Evolutionary conservation across 495 filamentous ascomycete genomes (phyloP), one percentile per base, ranked within the genome.

Genomic region (Penicillium argentinense): DNA sequence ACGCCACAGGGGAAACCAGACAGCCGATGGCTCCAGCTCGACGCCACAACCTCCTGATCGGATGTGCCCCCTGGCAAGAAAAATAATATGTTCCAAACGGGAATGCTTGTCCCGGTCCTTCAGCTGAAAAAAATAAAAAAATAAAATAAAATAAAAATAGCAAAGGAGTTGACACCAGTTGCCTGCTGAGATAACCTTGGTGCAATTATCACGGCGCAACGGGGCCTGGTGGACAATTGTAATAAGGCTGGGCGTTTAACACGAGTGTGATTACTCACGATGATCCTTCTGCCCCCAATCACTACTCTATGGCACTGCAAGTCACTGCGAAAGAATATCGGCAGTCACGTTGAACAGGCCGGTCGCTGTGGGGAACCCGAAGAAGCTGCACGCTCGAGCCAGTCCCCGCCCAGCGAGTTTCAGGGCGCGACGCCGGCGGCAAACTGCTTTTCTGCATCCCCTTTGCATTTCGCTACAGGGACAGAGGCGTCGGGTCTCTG

Each of bases 401-500:
- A 39, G 21, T 41, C 37, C 41, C 37, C 17, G 18, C 17, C 30
- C 13, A 18, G 39, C 8, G 13, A 24, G 36, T 44, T 13, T 49
- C 24, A 54, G 45, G 49, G 54, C 54, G 54, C 39, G 44, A 57
- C 54, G 54, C 54, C 41, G 45, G 53, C 48, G 53, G 29, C 49
- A 53, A 45, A 23, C 16, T 19, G 29, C 16, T 9, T 45, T 44
- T 26, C 38, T 16, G 27, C 21, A 14, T 3, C 17, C n/a, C 14
- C 17, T 33, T 33, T 33, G 29, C n/a, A n/a, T n/a, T n/a, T n/a
- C n/a, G n/a, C n/a, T n/a, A n/a, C n/a, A n/a, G n/a, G n/a, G n/a
- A n/a, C n/a, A n/a, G n/a, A n/a, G n/a, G n/a, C n/a, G n/a, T n/a
- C n/a, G n/a, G n/a, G n/a, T n/a, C n/a, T n/a, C n/a, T n/a, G n/a